A percentile compares a stretch with the other conserved stretches of the same genome.
These are phyloP conservation scores for Lipomyces yarrowii DNA, from an alignment of 1,139 yeast genomes.

Conservation along the genomic window DNA sequence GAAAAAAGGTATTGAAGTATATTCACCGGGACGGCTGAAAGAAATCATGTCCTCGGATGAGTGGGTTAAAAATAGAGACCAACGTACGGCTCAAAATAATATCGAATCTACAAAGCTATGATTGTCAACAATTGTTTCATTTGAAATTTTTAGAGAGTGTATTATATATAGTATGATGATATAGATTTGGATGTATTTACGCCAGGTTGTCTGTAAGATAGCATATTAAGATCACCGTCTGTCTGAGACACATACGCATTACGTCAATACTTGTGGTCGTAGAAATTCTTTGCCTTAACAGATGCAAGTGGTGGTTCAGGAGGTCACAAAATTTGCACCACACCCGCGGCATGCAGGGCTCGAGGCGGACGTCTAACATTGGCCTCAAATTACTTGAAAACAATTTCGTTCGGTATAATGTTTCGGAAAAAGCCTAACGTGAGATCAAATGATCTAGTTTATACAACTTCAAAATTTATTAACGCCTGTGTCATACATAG, in stretches of 20 bases:
- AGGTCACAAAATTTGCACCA: neutral
- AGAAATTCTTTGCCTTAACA: neutral
- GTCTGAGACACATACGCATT: neutral
- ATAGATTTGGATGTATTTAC: neutral
- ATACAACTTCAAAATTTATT: neutral
- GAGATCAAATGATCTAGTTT: neutral
- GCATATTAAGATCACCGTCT: neutral
- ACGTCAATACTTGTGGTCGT: too few species aligned
- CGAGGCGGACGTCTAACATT: too few species aligned
- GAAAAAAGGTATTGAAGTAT: slow-evolving; percentile 6
- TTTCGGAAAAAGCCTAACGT: slow-evolving; percentile 11
- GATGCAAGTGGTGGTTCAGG: neutral
- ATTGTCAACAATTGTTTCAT: neutral
- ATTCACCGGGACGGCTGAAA: slow-evolving; percentile 11
- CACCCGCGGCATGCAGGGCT: neutral
- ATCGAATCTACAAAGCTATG: neutral
- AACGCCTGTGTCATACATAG: slow-evolving; percentile 35
- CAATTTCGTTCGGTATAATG: neutral
- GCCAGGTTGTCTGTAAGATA: neutral
- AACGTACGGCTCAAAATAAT: neutral
- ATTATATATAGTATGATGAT: neutral
- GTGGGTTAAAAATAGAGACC: neutral
- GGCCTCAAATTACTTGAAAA: too few species aligned
- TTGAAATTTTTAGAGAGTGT: neutral
- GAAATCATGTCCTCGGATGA: neutral